A percentile compares a stretch with the other conserved stretches of the same genome.
Conservation (phyloP, 306 rosid species). For the Carpinus viminea region DNA sequence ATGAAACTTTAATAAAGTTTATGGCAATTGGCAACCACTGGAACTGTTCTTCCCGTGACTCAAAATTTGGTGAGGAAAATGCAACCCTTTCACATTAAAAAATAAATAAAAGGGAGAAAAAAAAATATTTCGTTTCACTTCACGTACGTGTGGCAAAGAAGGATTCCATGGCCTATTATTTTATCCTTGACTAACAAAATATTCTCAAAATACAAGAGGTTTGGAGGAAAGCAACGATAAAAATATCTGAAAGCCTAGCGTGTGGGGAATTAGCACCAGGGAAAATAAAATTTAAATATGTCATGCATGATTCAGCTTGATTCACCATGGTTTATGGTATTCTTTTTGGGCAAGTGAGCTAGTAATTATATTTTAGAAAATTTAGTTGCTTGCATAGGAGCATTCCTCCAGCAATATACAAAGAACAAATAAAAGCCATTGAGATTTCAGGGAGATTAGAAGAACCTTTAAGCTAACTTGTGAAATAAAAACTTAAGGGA, state of each 20-base stretch:
- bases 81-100: background rate
- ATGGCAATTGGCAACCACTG: background rate
- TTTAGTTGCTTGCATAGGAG: background rate
- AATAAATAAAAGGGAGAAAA: background rate
- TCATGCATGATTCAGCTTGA: background rate
- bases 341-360: too few species aligned
- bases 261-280: background rate
- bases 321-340: background rate
- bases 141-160: background rate
- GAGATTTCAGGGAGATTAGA: too few species aligned
- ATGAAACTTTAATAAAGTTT: background rate
- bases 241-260: background rate
- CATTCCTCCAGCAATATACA: background rate
- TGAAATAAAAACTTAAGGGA: too few species aligned
- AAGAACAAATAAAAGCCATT: background rate
- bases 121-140: background rate
- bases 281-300: background rate
- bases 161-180: background rate
- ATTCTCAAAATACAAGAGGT: background rate
- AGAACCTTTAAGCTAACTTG: too few species aligned
- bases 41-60: slow-evolving; percentile 10
- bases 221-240: background rate
- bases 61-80: background rate
- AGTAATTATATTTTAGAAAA: too few species aligned
- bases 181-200: background rate